Base-by-base conservation (phyloP, 176 grass and related monocot genomes). In the Triticum dicoccoides region DNA sequence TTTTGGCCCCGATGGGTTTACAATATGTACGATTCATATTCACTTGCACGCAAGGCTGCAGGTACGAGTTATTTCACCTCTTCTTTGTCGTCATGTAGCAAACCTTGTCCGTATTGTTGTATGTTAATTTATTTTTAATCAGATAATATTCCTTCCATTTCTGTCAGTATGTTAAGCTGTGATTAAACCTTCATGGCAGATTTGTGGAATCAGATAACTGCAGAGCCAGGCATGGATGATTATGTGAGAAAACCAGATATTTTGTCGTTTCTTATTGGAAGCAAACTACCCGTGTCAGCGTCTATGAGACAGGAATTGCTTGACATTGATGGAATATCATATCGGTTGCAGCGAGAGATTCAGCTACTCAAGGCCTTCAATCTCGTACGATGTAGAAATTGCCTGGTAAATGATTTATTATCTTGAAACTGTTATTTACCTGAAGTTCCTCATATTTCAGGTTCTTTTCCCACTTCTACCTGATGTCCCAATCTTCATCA, bases 1-100 rank as follows among this genome's bases (percentile, higher is more conserved):
- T 98, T 94, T 92, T 95, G 92, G 94, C 96, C 96, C 77, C 84
- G 52, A 30, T 98, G 96, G 96, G 90, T 80, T 88, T 98, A 96
- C 76, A 65, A 94, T 79, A 98, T 98, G 92, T 96, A 94, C 20
- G 93, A 96, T 79, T 89, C 96, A 11, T 96, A 91, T 89, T 89
- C 96, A 71, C 93, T 98, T 66, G 92, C 90, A 83, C 83, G 34
- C 82, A 90, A 82, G 78, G 93, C 79, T 41, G 92, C 93, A 89
- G 93, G 96, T 98, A 94, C 64, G 62, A 21, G 3, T 85, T 74
- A 66, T 86, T 83, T 86, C 61, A 81, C 14, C 17, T 73, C 56
- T 80, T 18, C 8, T 77, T 84, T 82, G 15, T 66, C 17, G 15
- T 76, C 27, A 52, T 76, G 14, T 86, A 75, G 51, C 73, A 85